Conservation (phyloP, 2,329 filamentous ascomycete genomes). For the Penicillium freii region DNA sequence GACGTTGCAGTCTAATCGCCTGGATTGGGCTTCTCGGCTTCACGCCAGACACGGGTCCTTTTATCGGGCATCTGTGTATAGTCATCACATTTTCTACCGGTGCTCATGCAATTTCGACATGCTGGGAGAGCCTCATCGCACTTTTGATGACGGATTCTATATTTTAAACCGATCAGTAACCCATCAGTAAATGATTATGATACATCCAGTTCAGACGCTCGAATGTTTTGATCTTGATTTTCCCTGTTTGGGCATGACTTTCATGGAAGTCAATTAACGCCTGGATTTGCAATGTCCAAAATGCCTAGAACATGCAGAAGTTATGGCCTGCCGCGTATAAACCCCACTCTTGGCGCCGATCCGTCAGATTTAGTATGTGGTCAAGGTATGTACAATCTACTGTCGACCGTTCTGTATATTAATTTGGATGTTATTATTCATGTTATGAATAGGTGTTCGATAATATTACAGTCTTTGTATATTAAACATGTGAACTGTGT, state of each 20-base stretch:
- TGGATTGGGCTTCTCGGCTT: not conserved
- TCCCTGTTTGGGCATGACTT: not conserved
- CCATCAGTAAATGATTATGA: not conserved
- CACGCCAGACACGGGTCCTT: not conserved
- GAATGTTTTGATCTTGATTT: not conserved
- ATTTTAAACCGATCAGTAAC: not conserved
- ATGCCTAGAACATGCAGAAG: not conserved
- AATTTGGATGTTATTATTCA: not conserved
- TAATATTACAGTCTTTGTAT: not conserved
- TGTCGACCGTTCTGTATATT: not conserved
- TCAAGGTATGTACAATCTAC: not conserved
- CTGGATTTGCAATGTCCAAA: not conserved
- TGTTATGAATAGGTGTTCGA: not conserved
- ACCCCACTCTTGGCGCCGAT: constrained; percentile 6
- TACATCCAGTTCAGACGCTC: too few species aligned
- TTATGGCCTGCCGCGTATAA: not conserved
- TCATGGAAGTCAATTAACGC: too few species aligned
- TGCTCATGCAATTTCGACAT: not conserved
- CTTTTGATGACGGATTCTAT: not conserved
- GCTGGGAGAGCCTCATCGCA: constrained; percentile 2
- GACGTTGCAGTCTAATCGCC: not conserved
- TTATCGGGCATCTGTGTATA: not conserved
- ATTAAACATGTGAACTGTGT: not conserved
- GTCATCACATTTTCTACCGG: not conserved
- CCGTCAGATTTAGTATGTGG: not conserved